Conservation (phyloP, 345 rosid genomes). For the Lepidium sativum region DNA sequence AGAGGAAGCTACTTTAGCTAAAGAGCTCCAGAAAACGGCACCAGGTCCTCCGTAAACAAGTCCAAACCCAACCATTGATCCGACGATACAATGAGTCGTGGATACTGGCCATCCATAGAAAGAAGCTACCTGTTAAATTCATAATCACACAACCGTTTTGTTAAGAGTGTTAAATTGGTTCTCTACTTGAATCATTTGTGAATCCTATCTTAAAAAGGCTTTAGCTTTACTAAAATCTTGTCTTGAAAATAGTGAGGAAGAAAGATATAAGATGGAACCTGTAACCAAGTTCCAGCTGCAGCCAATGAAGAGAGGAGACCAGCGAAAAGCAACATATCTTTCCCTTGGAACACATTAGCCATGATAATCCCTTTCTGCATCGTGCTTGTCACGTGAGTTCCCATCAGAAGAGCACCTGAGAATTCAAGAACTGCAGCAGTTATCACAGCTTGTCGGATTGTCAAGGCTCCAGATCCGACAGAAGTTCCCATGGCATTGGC, state of each 20-base stretch:
- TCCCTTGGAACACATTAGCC: slow-evolving; percentile 85
- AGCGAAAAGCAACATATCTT: slow-evolving; percentile 67
- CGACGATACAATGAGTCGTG: slow-evolving; percentile 92
- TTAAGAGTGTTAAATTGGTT: slow-evolving; percentile 5
- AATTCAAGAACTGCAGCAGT: slow-evolving; percentile 90
- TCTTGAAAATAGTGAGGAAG: not conserved
- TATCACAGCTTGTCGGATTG: slow-evolving; percentile 76
- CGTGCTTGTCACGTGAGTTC: slow-evolving; percentile 92
- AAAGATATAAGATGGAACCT: slow-evolving; percentile 41
- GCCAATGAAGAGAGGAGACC: slow-evolving; percentile 83
- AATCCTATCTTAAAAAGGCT: not conserved
- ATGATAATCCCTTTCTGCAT: slow-evolving; percentile 98
- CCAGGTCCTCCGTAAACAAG: slow-evolving; percentile 88
- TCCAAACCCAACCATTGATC: slow-evolving; percentile 98
- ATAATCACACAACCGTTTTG: not conserved
- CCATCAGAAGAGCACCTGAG: slow-evolving; percentile 93
- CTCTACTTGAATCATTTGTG: not conserved
- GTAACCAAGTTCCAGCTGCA: slow-evolving; percentile 97
- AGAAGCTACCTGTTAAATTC: slow-evolving; percentile 58
- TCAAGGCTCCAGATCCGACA: slow-evolving; percentile 88
- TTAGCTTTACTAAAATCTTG: not conserved
- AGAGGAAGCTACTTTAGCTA: slow-evolving; percentile 82
- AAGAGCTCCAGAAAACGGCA: slow-evolving; percentile 93
- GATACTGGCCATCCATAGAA: slow-evolving; percentile 96
- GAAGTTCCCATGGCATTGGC: slow-evolving; percentile 99